Percentiles rank a stretch among this genome's conserved stretches.
Conservation (phyloP, 2,329 filamentous ascomycete genomes). For the Berkeleyomyces rouxiae region DNA sequence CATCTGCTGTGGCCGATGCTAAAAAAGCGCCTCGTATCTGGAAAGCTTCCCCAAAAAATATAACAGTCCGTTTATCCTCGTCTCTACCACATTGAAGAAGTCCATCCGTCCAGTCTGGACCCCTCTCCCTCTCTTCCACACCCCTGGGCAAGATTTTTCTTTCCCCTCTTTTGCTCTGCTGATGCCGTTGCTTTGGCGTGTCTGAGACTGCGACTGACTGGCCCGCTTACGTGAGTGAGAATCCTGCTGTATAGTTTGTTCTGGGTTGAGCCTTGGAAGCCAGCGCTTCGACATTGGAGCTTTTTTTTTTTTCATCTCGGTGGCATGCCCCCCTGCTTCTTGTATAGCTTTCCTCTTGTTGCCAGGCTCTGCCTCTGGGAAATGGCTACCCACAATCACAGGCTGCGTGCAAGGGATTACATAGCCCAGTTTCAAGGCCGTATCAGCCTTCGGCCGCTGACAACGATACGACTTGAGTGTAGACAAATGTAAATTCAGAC, state of each 20-base stretch:
- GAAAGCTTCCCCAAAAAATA: too few relatives aligned
- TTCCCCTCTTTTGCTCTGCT: not conserved
- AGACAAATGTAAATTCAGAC: too few relatives aligned
- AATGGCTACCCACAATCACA: not conserved
- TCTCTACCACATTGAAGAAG: not conserved
- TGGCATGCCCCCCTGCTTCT: not conserved
- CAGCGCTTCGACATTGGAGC: not conserved
- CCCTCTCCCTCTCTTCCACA: not conserved
- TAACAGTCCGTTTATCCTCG: too few relatives aligned
- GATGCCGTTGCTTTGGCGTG: not conserved
- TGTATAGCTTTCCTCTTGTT: not conserved
- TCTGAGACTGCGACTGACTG: not conserved
- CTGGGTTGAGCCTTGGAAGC: not conserved
- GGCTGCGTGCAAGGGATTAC: not conserved
- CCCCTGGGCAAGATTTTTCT: not conserved
- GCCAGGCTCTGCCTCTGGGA: not conserved
- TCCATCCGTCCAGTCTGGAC: not conserved
- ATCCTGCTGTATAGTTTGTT: not conserved
- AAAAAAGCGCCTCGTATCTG: too few relatives aligned
- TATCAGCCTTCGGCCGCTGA: not conserved
- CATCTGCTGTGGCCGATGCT: too few relatives aligned
- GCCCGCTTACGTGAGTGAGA: not conserved
- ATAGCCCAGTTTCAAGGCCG: not conserved
- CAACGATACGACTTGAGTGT: not conserved
- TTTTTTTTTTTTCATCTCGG: not conserved